Base-by-base conservation (phyloP, 495 filamentous ascomycete genomes). In the Bathelium albidoporum region DNA sequence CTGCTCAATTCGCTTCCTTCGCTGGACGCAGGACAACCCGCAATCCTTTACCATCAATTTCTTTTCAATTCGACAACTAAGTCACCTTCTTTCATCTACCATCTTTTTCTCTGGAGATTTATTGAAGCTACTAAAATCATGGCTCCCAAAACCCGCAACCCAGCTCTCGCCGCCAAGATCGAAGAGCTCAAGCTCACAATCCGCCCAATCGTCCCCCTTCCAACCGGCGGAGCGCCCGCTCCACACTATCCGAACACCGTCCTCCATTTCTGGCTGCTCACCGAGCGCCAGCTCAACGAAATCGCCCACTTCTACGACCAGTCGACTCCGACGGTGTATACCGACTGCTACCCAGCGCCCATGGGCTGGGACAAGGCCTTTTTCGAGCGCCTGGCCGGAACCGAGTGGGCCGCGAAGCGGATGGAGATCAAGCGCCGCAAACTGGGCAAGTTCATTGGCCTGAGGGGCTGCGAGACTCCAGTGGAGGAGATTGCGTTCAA, bases 271-370 rank as follows among this genome's bases (percentile, higher is more conserved):
- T 88, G 87, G 77, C 83, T 94, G 28, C 81, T 95, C 45, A 90
- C 89, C 32, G 80, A 83, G 65, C 70, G 66, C 24, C 78, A 93
- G 72, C 82, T 91, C 45, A 89, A 95, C 69, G 72, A 72, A 39
- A 83, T 95, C 5, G 89, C 89, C 9, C 75, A 78, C 41, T 87
- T 88, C 72, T 94, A 90, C 74, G 85, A 91, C 73, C 90, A 96
- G 71, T 77, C 81, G 53, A 81, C 85, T 59, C 77, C 84, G 44
- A 67, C 74, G 72, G 20, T 65, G 0, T 83, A 76, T 69, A 86
- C 82, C 1, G 59, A 61, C 43, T 70, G 75, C n/a, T 94, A 95
- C 71, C 90, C 90, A 2, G 80, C 75, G n/a, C 67, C 59, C 1
- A 79, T 86, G 74, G 66, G 68, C 59, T 77, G 73, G 73, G 68